Evolutionary conservation across 2,329 filamentous ascomycete species (phyloP).

Genomic region (Incumbomyces delicatus): DNA sequence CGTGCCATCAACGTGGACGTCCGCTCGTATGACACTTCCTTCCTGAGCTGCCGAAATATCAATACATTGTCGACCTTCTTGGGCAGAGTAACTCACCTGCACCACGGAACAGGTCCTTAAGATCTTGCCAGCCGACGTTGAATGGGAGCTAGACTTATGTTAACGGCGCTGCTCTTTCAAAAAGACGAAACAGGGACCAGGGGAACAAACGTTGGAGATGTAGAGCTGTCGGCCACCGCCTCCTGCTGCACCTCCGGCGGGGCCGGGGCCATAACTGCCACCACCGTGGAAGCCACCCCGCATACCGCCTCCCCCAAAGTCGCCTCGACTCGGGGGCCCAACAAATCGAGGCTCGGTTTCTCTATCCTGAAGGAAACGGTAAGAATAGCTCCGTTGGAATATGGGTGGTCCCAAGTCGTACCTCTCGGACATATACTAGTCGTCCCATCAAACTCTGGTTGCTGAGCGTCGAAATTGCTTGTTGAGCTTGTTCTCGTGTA

Average conservation of each 20-base stretch:
- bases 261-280: slow-evolving; percentile 43
- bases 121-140: slow-evolving; percentile 95
- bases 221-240: slow-evolving; percentile 74
- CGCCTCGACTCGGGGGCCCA: slow-evolving; percentile 58
- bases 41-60: slow-evolving; percentile 35
- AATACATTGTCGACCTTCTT: slow-evolving; percentile 13
- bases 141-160: slow-evolving; percentile 68
- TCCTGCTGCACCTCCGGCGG: slow-evolving; percentile 36
- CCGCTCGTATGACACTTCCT: slow-evolving; percentile 81
- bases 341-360: slow-evolving; percentile 96
- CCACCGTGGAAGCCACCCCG: slow-evolving; percentile 24
- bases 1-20: slow-evolving; percentile 85
- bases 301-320: slow-evolving; percentile 40
- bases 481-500: slow-evolving; percentile 96
- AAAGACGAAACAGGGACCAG: slow-evolving; percentile 20
- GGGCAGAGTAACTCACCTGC: slow-evolving; percentile 60
- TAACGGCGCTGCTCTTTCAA: slow-evolving; percentile 24
- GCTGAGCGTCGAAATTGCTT: slow-evolving; percentile 93
- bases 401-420: slow-evolving; percentile 32
- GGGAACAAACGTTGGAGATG: slow-evolving; percentile 85
- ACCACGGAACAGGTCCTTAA: slow-evolving; percentile 97
- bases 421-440: slow-evolving; percentile 97
- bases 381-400: slow-evolving; percentile 1
- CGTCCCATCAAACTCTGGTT: slow-evolving; percentile 98
- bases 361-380: slow-evolving; percentile 57